Base-by-base conservation (phyloP, 352 stramenopile genomes). In the Phytopythium vexans region DNA sequence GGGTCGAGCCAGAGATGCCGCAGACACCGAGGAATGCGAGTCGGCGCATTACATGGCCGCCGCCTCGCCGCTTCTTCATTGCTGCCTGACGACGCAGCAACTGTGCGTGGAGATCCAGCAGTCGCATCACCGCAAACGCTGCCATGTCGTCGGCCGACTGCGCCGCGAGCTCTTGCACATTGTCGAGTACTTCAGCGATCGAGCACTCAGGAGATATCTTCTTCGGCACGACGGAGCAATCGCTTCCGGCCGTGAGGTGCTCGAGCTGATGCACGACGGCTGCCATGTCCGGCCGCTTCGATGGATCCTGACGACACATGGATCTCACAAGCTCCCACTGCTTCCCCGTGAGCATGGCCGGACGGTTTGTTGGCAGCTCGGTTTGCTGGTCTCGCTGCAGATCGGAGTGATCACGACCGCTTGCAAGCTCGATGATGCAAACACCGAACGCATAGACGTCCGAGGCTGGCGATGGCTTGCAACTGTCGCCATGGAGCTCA, bases 381-480 rank as follows among this genome's bases (percentile, higher is more conserved):
- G 14, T 27, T 12, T 54, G 36, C 0, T 16, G 16, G 16, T 54
- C 48, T 0, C 36, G 7, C 0, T 11, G 6, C 11, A 33, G 16
- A 3, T 16, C 12, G 8, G 8, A 55, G 2, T 46, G 47, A 6
- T 46, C 16, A 34, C 10, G 36, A 0, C 36, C 32, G 34, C 8
- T 39, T 8, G 42, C 11, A 11, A 49, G 36, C 33, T 62, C 50
- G 5, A 59, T 11, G 6, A 64, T 45, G 37, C 51, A 59, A 32
- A 54, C 38, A 8, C 50, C 57, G 34, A 64, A 52, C 4, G 43
- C 45, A 27, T 43, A 60, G 8, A 60, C 41, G 32, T 64, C 57
- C 3, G 50, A 54, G 49, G 50, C 6, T 42, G 27, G 21, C 9
- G 7, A 12, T 34, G 7, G 10, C 11, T 9, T 7, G 11, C 41